A percentile compares a stretch with the other conserved stretches of the same genome.
These are phyloP conservation scores for Rhodofomes roseus DNA, from an alignment of 1,284 basidiomycete species.

Conservation along the genomic window DNA sequence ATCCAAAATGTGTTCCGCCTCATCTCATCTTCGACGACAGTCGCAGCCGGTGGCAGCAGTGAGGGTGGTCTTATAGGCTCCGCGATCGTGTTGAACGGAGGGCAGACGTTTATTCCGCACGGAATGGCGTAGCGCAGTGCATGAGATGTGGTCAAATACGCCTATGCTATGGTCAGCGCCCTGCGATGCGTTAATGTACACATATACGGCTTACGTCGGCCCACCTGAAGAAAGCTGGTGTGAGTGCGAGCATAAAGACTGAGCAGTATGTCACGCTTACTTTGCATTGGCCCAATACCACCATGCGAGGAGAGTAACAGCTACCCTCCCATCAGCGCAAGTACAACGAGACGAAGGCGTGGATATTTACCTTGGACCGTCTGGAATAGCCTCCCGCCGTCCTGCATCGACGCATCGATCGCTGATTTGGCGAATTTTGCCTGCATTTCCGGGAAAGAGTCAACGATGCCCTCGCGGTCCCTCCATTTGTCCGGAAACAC, in stretches of 20 bases:
- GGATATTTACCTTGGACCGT: conserved; percentile 54
- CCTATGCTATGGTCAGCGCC: conserved; percentile 32
- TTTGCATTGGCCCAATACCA: conserved; percentile 72
- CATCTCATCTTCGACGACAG: conserved; percentile 64
- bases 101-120: conserved; percentile 63
- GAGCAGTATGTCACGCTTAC: conserved; percentile 29
- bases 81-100: conserved; percentile 63
- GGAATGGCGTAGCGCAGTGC: conserved; percentile 59
- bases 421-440: conserved; percentile 52
- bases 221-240: conserved; percentile 44
- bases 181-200: neutral
- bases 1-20: conserved; percentile 70
- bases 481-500: conserved; percentile 48
- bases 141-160: conserved; percentile 54
- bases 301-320: conserved; percentile 60
- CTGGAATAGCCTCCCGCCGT: conserved; percentile 56
- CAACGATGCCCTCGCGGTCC: conserved; percentile 37
- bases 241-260: neutral
- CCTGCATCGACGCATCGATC: conserved; percentile 43
- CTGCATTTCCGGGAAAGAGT: conserved; percentile 68
- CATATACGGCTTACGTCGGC: conserved; percentile 48
- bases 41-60: conserved; percentile 53
- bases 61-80: conserved; percentile 50
- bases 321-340: conserved; percentile 29
- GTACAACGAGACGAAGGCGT: neutral